Evolutionary conservation across 441 rosid genomes (phyloP).

Genomic region (Isatis lusitanica): DNA sequence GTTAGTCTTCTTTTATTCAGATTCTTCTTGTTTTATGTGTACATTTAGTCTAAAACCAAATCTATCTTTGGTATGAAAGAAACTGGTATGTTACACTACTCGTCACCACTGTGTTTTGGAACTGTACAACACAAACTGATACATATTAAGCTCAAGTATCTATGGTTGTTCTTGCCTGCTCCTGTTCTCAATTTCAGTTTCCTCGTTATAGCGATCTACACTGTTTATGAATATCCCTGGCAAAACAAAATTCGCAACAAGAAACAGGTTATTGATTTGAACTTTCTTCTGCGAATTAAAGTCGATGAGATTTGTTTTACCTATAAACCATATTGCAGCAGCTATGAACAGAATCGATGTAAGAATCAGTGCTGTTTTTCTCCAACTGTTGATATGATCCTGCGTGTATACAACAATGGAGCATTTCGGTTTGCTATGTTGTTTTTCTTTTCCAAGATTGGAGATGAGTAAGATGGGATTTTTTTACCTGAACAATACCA

Average conservation of each 20-base stretch:
- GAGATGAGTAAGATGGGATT: not conserved
- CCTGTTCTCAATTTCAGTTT: conserved; percentile 5
- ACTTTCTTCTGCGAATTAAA: not conserved
- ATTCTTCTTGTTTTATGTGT: not conserved
- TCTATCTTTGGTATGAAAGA: not conserved
- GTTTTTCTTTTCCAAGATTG: not conserved
- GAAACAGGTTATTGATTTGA: not conserved
- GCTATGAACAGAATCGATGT: conserved; percentile 72
- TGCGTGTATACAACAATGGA: conserved; percentile 26
- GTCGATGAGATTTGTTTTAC: conserved; percentile 25
- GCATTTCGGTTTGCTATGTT: not conserved
- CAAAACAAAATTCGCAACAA: not conserved
- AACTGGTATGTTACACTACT: not conserved
- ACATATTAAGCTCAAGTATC: not conserved
- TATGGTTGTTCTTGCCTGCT: conserved; percentile 15
- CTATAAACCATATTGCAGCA: conserved; percentile 73
- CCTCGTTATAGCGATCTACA: conserved; percentile 62
- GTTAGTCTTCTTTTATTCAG: too few relatives aligned
- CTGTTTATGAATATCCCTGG: conserved; percentile 69
- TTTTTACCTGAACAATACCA: conserved; percentile 60
- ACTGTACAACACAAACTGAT: not conserved
- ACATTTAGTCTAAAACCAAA: not conserved
- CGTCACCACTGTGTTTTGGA: not conserved
- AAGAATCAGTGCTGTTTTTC: conserved; percentile 66
- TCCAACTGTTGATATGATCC: conserved; percentile 78